Base-by-base conservation (phyloP, 2,329 filamentous ascomycete genomes). In the Alternaria arborescens region DNA sequence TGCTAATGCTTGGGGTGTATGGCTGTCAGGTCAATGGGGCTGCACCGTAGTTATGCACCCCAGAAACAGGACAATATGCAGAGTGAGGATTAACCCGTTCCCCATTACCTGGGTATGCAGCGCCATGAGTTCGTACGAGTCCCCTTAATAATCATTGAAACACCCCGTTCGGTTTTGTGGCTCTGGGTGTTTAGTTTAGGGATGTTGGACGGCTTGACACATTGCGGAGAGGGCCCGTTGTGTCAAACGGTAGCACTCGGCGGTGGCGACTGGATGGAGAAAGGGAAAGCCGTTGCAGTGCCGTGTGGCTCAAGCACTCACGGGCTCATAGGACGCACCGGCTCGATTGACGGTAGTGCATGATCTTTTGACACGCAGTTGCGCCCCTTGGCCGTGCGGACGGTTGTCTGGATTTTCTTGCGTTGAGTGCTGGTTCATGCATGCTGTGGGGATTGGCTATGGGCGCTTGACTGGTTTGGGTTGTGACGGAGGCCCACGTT, bases 401-500 rank as follows among this genome's bases (percentile, higher is more conserved):
- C 42, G 38, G 41, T 55, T 32, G 51, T 36, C 44, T 47, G 32
- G 28, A 38, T 53, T 53, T 44, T 53, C 52, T 48, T 48, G 53
- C 43, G 55, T 59, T 57, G 55, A 60, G 47, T 60, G 56, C 55
- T 53, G 58, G 60, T 62, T 70, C 60, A 70, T 71, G 66, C 65
- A 53, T 53, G 52, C 8, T 57, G 58, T 55, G 57, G 59, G 55
- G 64, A 62, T 55, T 55, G 60, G 58, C 48, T 43, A 20, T 36
- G 16, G 42, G 53, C 52, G 52, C 61, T 66, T 66, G 61, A 55
- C 63, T 42, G 42, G 20, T 61, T 58, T 22, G 59, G 66, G 46
- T 24, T n/a, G 42, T 47, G 58, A 52, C 51, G 63, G 60, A 61
- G 40, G 55, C 55, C 43, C 61, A 30, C 48, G 30, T 12, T 61